Percentiles rank a stretch among this genome's conserved stretches.
Conservation (phyloP, 129 eudicot genomes). For the Flaveria robusta region DNA sequence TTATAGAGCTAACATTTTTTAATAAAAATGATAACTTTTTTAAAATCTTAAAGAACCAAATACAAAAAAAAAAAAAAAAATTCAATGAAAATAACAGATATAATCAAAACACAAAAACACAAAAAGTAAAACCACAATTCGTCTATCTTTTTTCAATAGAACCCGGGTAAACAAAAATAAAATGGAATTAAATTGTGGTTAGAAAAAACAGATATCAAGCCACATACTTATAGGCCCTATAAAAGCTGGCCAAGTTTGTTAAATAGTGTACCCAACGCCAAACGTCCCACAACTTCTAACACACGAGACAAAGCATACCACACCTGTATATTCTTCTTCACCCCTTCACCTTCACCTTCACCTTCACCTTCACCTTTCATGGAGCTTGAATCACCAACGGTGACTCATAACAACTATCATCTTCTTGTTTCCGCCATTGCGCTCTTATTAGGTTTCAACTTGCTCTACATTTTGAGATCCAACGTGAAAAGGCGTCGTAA, state of each 20-base stretch:
- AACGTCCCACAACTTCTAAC: not conserved
- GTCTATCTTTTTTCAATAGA: too few relatives aligned
- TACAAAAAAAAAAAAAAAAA: too few relatives aligned
- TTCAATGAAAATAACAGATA: too few relatives aligned
- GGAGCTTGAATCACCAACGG: conserved; percentile 28
- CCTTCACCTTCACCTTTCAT: conserved; percentile 15
- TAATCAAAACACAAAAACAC: too few relatives aligned
- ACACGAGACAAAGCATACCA: not conserved
- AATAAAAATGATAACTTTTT: too few relatives aligned
- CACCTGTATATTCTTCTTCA: not conserved
- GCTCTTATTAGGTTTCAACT: conserved; percentile 41
- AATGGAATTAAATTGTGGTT: not conserved
- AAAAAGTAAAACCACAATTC: too few relatives aligned
- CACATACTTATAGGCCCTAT: not conserved
- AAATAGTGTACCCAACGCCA: not conserved
- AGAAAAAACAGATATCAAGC: not conserved
- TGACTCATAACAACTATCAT: conserved; percentile 39
- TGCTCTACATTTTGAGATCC: conserved; percentile 37
- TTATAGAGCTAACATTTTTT: too few relatives aligned
- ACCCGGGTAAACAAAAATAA: too few relatives aligned
- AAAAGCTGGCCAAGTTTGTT: not conserved
- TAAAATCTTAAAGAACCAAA: too few relatives aligned
- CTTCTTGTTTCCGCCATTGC: conserved; percentile 43
- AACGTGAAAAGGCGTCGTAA: conserved; percentile 30
- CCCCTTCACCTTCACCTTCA: too few relatives aligned